Evolutionary conservation across 495 filamentous ascomycete species (phyloP).

Genomic region (Lentithecium fluviatile): DNA sequence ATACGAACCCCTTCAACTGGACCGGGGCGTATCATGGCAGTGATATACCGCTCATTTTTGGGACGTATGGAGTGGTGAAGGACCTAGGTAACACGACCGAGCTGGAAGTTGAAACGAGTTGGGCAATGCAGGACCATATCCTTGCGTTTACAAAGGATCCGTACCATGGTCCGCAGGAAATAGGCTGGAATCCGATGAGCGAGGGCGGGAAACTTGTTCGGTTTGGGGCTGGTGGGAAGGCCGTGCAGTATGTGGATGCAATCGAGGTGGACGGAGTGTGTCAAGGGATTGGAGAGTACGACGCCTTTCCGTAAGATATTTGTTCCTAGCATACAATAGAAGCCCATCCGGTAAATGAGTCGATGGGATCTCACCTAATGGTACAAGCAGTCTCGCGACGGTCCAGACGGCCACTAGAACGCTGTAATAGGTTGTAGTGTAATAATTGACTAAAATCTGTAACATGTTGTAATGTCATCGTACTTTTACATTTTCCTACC

Average conservation of each 20-base stretch:
- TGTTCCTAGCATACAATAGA: too few species aligned
- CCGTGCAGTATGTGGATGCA: conserved; percentile 36
- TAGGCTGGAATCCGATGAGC: conserved; percentile 31
- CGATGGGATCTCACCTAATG: too few species aligned
- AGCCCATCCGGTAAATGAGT: too few species aligned
- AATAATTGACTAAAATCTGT: too few species aligned
- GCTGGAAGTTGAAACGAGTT: conserved; percentile 43
- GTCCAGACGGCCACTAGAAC: too few species aligned
- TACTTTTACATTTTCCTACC: too few species aligned
- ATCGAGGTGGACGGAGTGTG: conserved; percentile 40
- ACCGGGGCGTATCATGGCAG: conserved; percentile 54
- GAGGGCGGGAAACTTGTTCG: conserved; percentile 40
- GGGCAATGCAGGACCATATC: conserved; percentile 49
- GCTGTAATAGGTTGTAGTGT: too few species aligned
- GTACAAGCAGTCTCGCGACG: too few species aligned
- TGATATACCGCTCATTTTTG: conserved; percentile 52
- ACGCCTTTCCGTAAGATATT: conserved; percentile 31
- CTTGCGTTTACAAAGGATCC: conserved; percentile 48
- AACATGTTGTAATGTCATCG: too few species aligned
- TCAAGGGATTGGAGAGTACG: conserved; percentile 29
- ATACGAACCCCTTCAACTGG: conserved; percentile 47
- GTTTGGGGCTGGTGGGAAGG: conserved; percentile 38
- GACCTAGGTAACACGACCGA: conserved; percentile 36
- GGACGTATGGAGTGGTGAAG: conserved; percentile 37
- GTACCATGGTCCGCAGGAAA: neutral